Percentiles rank a stretch among this genome's conserved stretches.
These are phyloP conservation scores for Nemania abortiva DNA, from an alignment of 2,329 filamentous ascomycete species.

Conservation along the genomic window DNA sequence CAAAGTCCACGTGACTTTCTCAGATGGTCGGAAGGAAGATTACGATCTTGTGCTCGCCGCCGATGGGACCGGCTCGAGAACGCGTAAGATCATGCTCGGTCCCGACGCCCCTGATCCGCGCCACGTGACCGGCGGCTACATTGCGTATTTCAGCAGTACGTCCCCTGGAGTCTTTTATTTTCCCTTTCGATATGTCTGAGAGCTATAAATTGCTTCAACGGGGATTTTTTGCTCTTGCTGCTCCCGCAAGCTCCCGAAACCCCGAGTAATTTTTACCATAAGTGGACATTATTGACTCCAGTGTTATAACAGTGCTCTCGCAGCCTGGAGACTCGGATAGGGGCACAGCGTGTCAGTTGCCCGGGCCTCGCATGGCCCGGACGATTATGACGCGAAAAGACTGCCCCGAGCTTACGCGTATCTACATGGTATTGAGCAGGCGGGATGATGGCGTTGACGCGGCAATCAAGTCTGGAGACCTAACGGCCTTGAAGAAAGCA, in stretches of 20 bases:
- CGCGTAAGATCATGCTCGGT: constrained; percentile 55
- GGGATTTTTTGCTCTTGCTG: too few species aligned
- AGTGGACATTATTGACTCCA: too few species aligned
- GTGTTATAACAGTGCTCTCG: too few species aligned
- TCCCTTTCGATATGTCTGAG: too few species aligned
- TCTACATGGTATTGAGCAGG: constrained; percentile 29
- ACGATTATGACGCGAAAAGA: constrained; percentile 41
- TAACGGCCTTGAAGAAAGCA: constrained; percentile 55
- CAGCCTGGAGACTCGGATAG: constrained; percentile 31
- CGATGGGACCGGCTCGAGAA: constrained; percentile 64
- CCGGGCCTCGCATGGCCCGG: constrained; percentile 20
- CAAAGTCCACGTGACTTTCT: constrained; percentile 53
- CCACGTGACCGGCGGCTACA: constrained; percentile 41
- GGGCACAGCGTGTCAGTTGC: constrained; percentile 26
- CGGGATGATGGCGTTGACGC: constrained; percentile 28
- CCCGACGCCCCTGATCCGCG: constrained; percentile 40
- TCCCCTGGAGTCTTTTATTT: too few species aligned
- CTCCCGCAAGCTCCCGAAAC: too few species aligned
- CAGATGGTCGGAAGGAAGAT: constrained; percentile 55
- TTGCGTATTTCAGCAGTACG: constrained; percentile 49
- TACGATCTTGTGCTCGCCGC: constrained; percentile 67
- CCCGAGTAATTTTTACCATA: too few species aligned
- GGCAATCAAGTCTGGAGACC: constrained; percentile 39
- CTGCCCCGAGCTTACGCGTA: constrained; percentile 38
- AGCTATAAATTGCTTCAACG: too few species aligned